Percentiles rank a stretch among this genome's conserved stretches.
phyloP scores from a whole-genome alignment of 2,329 filamentous ascomycete species.

The Botryotinia calthae region DNA sequence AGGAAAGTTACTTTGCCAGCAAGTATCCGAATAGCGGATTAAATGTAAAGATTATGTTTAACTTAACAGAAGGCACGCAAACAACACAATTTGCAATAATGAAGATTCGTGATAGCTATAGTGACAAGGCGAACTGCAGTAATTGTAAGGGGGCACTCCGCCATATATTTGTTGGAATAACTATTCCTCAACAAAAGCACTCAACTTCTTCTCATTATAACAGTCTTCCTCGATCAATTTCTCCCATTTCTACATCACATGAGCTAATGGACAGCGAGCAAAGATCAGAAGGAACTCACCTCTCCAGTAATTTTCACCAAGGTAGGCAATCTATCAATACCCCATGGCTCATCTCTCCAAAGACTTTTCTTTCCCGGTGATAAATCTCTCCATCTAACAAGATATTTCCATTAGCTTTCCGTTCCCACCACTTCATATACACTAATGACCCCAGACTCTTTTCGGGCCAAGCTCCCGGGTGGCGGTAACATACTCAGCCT shows the following conservation, averaged over 20 bases:
- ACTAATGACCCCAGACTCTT: neutral
- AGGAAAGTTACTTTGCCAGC: neutral
- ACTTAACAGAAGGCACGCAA: neutral
- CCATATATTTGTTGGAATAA: neutral
- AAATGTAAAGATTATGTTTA: neutral
- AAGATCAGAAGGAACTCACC: neutral
- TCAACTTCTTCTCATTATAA: constrained; percentile 14
- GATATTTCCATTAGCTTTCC: neutral
- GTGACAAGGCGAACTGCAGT: neutral
- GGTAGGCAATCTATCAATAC: constrained; percentile 4
- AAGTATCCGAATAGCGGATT: neutral
- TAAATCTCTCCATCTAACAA: constrained; percentile 8
- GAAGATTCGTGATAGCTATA: neutral
- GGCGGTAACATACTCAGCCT: neutral
- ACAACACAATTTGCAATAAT: neutral
- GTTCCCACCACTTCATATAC: neutral
- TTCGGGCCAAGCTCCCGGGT: too few relatives aligned
- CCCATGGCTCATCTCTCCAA: constrained; percentile 12
- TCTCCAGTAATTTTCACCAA: constrained; percentile 10
- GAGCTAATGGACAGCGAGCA: neutral
- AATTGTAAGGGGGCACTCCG: neutral
- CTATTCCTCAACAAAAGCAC: constrained; percentile 13
- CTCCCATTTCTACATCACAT: constrained; percentile 11
- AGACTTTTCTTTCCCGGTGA: neutral
- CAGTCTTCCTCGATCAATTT: constrained; percentile 16